These are phyloP conservation scores for Ramicandelaber brevisporus DNA, from an alignment of 192 early-diverging fungal genomes.

Conservation along the genomic window DNA sequence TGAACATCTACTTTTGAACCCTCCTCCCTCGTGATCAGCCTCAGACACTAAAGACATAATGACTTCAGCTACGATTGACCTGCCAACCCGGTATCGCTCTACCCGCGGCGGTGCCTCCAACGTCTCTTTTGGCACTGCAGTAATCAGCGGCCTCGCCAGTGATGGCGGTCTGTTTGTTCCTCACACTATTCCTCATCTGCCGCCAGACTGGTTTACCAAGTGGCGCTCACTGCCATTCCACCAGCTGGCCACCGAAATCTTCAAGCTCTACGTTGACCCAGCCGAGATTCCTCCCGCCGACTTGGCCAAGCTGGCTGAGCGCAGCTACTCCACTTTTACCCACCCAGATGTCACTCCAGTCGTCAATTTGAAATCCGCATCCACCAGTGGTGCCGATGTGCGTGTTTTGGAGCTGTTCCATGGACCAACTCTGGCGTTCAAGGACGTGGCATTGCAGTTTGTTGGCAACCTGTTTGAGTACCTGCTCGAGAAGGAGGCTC, in stretches of 20 bases:
- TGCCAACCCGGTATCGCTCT: slow-evolving; percentile 74
- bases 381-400: slow-evolving; percentile 3
- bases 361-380: slow-evolving; percentile 10
- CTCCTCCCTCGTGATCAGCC: too few species aligned
- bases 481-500: slow-evolving; percentile 44
- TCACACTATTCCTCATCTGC: slow-evolving; percentile 43
- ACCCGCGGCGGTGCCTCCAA: slow-evolving; percentile 50
- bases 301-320: slow-evolving; percentile 31
- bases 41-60: slow-evolving; percentile 27
- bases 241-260: slow-evolving; percentile 59
- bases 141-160: slow-evolving; percentile 67
- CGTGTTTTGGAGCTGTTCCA: slow-evolving; percentile 78
- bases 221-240: slow-evolving; percentile 54
- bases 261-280: slow-evolving; percentile 57
- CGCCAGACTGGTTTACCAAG: slow-evolving; percentile 33
- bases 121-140: slow-evolving; percentile 70
- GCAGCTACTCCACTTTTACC: slow-evolving; percentile 61
- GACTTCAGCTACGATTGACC: too few species aligned
- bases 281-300: slow-evolving; percentile 51
- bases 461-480: slow-evolving; percentile 95
- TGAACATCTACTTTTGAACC: too few species aligned
- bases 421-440: slow-evolving; percentile 95
- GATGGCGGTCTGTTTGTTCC: slow-evolving; percentile 95
- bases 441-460: slow-evolving; percentile 92
- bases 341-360: slow-evolving; percentile 52